Evolutionary conservation across 108 stramenopile species (phyloP).

Genomic region (Seminavis robusta): DNA sequence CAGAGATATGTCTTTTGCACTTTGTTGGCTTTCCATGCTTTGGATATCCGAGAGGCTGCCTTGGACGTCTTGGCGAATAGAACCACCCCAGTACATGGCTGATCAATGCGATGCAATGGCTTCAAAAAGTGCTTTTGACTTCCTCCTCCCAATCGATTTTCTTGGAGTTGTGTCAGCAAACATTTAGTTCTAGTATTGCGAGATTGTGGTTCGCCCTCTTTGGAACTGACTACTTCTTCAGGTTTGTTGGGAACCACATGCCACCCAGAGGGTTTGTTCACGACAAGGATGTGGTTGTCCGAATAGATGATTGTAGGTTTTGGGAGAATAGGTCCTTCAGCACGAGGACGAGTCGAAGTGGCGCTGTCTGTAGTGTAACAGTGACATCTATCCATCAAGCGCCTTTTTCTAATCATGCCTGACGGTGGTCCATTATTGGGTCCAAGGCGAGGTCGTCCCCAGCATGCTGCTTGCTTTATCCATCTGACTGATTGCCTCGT

Average conservation of each 20-base stretch:
- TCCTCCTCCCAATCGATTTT: constrained; percentile 62
- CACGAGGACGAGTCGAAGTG: too few species aligned
- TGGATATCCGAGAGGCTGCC: constrained; percentile 68
- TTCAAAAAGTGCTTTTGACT: constrained; percentile 57
- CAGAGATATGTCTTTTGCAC: constrained; percentile 49
- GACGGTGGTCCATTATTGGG: too few species aligned
- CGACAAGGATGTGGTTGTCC: constrained; percentile 78
- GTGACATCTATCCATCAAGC: too few species aligned
- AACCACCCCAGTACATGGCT: constrained; percentile 80
- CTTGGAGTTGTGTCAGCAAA: constrained; percentile 55
- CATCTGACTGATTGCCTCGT: too few species aligned
- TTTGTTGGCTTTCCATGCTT: constrained; percentile 42
- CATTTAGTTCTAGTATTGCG: constrained; percentile 41
- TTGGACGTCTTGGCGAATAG: constrained; percentile 76
- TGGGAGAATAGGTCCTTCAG: too few species aligned
- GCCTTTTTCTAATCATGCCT: too few species aligned
- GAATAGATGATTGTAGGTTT: constrained; percentile 59
- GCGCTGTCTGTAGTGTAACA: too few species aligned
- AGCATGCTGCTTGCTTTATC: too few species aligned
- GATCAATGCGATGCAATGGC: constrained; percentile 82
- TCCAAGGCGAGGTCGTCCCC: too few species aligned
- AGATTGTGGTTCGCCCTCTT: constrained; percentile 1
- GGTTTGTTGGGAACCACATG: constrained; percentile 56
- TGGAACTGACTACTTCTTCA: constrained; percentile 17
- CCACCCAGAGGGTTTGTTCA: constrained; percentile 88